Conservation (phyloP, 495 filamentous ascomycete genomes). For the Darksidea phi region DNA sequence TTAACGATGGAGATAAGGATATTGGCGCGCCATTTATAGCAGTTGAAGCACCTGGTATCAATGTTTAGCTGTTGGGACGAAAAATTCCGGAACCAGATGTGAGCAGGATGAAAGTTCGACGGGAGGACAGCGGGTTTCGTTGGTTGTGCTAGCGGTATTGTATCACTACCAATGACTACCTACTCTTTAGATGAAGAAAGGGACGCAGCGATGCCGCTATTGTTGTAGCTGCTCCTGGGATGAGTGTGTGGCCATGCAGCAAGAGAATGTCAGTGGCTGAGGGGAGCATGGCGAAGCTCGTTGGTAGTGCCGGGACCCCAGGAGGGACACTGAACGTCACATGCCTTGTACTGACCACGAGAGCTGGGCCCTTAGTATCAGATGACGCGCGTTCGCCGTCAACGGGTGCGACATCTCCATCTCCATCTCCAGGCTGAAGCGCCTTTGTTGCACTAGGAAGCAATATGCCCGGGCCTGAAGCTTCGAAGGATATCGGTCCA, state of each 20-base stretch:
- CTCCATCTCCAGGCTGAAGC: neutral
- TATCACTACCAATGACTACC: neutral
- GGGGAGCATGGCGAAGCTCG: too few species aligned
- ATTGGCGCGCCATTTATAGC: neutral
- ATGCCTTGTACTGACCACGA: neutral
- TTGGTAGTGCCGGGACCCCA: too few species aligned
- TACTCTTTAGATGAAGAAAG: too few species aligned
- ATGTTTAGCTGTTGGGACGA: neutral
- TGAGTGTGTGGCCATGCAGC: too few species aligned
- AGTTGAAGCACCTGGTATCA: neutral
- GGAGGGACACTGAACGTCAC: neutral
- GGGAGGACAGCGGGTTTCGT: neutral
- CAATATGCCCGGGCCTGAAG: too few species aligned
- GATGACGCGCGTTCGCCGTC: neutral
- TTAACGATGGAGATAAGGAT: neutral
- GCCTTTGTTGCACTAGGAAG: neutral
- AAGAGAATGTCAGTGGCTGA: too few species aligned
- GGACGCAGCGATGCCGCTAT: too few species aligned
- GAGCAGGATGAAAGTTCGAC: neutral
- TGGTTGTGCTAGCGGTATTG: neutral
- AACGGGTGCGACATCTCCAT: neutral
- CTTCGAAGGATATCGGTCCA: too few species aligned
- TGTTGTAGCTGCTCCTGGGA: too few species aligned
- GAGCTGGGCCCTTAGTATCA: neutral
- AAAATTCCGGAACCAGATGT: neutral